Conservation (phyloP, 2,329 filamentous ascomycete species). For the Xylariaceae sp. region DNA sequence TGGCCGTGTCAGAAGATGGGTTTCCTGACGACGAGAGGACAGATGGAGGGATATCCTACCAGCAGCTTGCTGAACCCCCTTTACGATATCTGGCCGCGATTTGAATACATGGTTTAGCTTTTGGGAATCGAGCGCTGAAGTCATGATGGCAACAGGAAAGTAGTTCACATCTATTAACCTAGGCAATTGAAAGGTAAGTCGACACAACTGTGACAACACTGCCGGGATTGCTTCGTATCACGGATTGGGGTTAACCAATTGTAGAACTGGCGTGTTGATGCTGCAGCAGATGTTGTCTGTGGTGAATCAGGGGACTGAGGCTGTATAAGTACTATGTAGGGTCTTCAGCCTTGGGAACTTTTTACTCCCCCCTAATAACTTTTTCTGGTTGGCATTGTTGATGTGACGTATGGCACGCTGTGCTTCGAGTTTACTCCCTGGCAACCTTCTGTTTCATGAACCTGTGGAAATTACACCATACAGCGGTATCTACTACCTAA, state of each 20-base stretch:
- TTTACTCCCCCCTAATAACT: not conserved
- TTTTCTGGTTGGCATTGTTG: conserved; percentile 2
- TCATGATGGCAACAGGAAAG: too few species aligned
- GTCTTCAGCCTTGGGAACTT: conserved; percentile 14
- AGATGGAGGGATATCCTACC: conserved; percentile 34
- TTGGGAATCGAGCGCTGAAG: conserved; percentile 42
- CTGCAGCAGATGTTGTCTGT: not conserved
- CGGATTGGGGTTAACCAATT: too few species aligned
- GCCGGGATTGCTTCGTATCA: too few species aligned
- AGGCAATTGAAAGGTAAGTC: too few species aligned
- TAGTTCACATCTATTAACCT: too few species aligned
- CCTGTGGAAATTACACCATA: too few species aligned
- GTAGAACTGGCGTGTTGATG: too few species aligned
- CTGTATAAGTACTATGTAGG: conserved; percentile 10
- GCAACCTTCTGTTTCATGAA: too few species aligned
- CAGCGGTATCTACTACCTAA: too few species aligned
- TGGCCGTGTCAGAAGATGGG: not conserved
- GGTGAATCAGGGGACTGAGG: conserved; percentile 3
- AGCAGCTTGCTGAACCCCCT: conserved; percentile 47
- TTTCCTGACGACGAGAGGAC: not conserved
- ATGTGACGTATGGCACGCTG: conserved; percentile 7
- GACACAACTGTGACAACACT: too few species aligned
- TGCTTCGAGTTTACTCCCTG: not conserved
- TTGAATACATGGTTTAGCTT: conserved; percentile 48
- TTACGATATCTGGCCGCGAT: conserved; percentile 50